Base-by-base conservation (phyloP, 345 rosid genomes). In the Anacardium occidentale region DNA sequence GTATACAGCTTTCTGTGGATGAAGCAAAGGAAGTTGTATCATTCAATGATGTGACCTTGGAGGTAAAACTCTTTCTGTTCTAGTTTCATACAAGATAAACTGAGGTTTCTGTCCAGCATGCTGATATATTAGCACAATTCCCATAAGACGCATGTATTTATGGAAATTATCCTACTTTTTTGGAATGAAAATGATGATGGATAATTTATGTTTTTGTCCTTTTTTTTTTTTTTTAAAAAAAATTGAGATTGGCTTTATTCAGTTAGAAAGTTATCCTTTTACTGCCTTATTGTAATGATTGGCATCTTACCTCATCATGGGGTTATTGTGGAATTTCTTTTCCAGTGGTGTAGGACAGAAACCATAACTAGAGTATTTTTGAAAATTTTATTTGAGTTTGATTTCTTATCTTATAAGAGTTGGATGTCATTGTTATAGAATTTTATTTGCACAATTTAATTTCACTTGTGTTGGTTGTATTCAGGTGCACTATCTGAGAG, bases 1-100 rank as follows among this genome's bases (percentile, higher is more conserved):
- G 70, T 72, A 57, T 81, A 66, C 91, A 95, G 99, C 92, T 91
- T 45, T 82, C 96, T 64, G 79, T 53, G 65, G 90, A 82, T 60
- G 85, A 88, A 72, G 85, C 88, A 21, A 87, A 82, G 84, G 93
- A 91, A 79, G 81, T 89, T 66, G 73, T 91, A 64, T 88, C 97
- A 47, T 82, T 95, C 65, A 78, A 91, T 76, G 78, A 84, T 77
- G 82, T 83, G 66, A 60, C 72, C 34, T 62, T 93, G 74, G 91
- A 93, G 99, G 99, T 93, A 80, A 74, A 70, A 20, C n/a, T 55
- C 44, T 21, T 45, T 42, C 2, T 45, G 54, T 65, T 26, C 9
- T 37, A 37, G 42, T 37, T 37, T 5, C 42, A 37, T 37, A 37
- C 42, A 37, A 6, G 42, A 55, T 58, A 24, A 5, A 25, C 22